A percentile compares a stretch with the other conserved stretches of the same genome.
Evolutionary conservation across 306 rosid genomes (phyloP).

Genomic region (Senna siamea): DNA sequence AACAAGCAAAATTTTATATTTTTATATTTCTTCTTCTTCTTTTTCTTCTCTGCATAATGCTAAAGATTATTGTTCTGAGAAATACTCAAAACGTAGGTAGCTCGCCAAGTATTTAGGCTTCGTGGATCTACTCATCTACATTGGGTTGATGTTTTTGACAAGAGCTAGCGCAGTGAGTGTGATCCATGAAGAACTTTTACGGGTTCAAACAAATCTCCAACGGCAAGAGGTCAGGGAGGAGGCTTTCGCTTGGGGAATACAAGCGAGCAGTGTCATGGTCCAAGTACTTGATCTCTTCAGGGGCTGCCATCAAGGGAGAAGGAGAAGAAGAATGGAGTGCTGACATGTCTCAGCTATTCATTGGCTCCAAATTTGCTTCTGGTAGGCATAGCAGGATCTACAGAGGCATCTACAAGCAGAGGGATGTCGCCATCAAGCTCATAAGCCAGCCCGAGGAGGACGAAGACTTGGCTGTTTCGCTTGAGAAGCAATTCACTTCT

Average conservation of each 20-base stretch:
- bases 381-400: conserved; percentile 96
- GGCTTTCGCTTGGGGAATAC: conserved; percentile 88
- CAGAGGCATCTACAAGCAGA: conserved; percentile 87
- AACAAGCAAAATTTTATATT: background rate
- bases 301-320: conserved; percentile 89
- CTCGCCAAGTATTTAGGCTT: conserved; percentile 10
- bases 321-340: conserved; percentile 95
- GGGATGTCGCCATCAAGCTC: conserved; percentile 92
- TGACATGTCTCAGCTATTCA: conserved; percentile 83
- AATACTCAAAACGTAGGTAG: conserved; percentile 49
- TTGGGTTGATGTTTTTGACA: conserved; percentile 12
- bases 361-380: conserved; percentile 85
- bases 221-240: conserved; percentile 62
- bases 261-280: conserved; percentile 95
- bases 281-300: conserved; percentile 83
- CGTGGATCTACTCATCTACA: conserved; percentile 35
- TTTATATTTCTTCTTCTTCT: background rate
- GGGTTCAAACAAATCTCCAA: conserved; percentile 69
- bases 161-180: background rate
- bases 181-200: conserved; percentile 61
- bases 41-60: background rate
- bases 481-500: conserved; percentile 83
- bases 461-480: conserved; percentile 66
- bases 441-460: conserved; percentile 95
- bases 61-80: background rate